A percentile compares a stretch with the other conserved stretches of the same genome.
Conservation (phyloP, 148 eudicot genomes). For the Dianthus caryophyllus region DNA sequence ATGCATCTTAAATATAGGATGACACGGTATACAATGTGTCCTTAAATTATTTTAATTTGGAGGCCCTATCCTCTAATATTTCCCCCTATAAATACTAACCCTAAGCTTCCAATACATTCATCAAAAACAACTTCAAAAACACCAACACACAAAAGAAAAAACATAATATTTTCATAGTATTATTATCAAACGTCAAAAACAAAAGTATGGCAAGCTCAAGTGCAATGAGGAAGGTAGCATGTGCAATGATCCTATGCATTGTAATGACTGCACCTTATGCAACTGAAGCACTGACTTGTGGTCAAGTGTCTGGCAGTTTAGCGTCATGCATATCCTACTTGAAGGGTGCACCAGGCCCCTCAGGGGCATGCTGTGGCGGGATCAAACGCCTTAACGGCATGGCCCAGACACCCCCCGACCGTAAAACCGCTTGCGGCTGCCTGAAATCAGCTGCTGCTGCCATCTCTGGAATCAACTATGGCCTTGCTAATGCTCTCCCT, state of each 20-base stretch:
- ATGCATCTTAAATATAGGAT: too few relatives aligned
- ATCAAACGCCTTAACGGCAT: constrained; percentile 16
- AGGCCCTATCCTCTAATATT: too few relatives aligned
- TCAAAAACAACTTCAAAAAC: too few relatives aligned
- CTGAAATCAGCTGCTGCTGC: constrained; percentile 19
- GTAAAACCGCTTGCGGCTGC: constrained; percentile 33
- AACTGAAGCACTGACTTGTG: constrained; percentile 30
- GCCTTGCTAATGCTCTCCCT: constrained; percentile 31
- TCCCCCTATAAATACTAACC: too few relatives aligned
- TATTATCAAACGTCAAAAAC: not conserved
- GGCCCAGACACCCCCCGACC: constrained; percentile 30
- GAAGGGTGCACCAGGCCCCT: constrained; percentile 12
- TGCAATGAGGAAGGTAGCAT: constrained; percentile 9
- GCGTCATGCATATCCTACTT: constrained; percentile 28
- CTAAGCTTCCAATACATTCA: too few relatives aligned
- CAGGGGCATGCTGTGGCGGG: constrained; percentile 24
- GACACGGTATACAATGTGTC: too few relatives aligned
- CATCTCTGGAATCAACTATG: constrained; percentile 10
- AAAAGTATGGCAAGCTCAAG: constrained; percentile 20
- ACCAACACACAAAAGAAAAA: too few relatives aligned
- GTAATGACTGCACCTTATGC: constrained; percentile 25
- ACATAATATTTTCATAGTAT: too few relatives aligned
- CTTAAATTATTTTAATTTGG: too few relatives aligned
- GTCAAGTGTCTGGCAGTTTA: constrained; percentile 10
- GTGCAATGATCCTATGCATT: constrained; percentile 29